Evolutionary conservation across 805 yeast genomes (phyloP), one percentile per base, ranked within the genome.

Genomic region (Yarrowia sp.): DNA sequence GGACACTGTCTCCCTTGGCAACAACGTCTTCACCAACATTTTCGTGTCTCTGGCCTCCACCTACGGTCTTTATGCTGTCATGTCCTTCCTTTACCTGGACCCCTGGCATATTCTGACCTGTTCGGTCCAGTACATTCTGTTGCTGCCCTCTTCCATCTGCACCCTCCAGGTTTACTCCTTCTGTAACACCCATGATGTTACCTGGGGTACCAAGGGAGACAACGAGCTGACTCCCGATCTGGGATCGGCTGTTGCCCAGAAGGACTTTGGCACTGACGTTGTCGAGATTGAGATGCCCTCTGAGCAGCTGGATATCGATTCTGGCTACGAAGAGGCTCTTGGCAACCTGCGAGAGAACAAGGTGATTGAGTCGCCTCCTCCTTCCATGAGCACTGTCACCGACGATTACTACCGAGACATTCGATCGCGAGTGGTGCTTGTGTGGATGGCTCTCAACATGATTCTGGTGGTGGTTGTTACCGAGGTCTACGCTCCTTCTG

Each of bases 191-290:
- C 98, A 94, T 79, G 99, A 94, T 81, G 97, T 95, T 63, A 90
- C 97, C 0, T 94, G 99, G 99, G 99, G 99, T 79, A 94, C 99
- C 1, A 94, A 94, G 76, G 99, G 99, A 72, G 97, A 93, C 70
- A 90, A 88, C 71, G 85, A 85, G 69, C 89, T 86, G 55, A 84
- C 86, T 19, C 85, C 86, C 71, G 89, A 85, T 70, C 81, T 88
- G 43, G 93, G 96, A 58, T 88, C 90, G 53, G 96, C 96, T 61
- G 90, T 90, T 38, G 89, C 91, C 70, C 88, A 90, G 74, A 88
- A 88, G 70, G 95, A 89, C 67, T 85, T 89, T 68, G 97, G 97
- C 65, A 89, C 87, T 70, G 93, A 90, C 75, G 89, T 92, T 46
- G 92, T 91, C 50, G 92, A 90, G 70, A 86, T 90, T 42, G 96